Evolutionary conservation across 805 yeast genomes (phyloP).

Genomic region (Metschnikowia dekortorum): DNA sequence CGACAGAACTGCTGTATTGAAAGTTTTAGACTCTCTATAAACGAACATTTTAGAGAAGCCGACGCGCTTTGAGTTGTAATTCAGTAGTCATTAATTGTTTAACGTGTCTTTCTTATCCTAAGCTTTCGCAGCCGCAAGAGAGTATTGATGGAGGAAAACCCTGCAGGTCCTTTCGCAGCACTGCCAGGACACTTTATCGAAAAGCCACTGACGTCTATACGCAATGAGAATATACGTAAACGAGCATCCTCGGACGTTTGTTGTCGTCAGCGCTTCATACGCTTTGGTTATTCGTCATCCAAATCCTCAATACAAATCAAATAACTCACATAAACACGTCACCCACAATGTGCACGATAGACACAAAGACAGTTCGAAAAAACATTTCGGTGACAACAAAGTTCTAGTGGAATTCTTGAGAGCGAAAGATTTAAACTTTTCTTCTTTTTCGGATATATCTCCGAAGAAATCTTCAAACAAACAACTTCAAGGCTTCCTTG

Average conservation of each 20-base stretch:
- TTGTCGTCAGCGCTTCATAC: conserved; percentile 54
- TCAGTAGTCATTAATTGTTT: not conserved
- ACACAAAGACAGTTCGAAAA: conserved; percentile 12
- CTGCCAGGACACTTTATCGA: not conserved
- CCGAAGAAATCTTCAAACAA: conserved; percentile 23
- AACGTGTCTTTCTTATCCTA: not conserved
- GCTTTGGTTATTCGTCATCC: conserved; percentile 59
- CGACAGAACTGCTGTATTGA: not conserved
- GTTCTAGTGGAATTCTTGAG: conserved; percentile 52
- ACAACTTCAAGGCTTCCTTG: conserved; percentile 53
- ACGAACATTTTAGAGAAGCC: not conserved
- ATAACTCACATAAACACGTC: conserved; percentile 15
- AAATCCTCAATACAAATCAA: conserved; percentile 23
- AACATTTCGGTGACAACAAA: conserved; percentile 24
- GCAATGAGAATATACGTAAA: conserved; percentile 61
- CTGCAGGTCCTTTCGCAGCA: conserved; percentile 4
- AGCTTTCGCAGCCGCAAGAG: not conserved
- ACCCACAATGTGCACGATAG: conserved; percentile 21
- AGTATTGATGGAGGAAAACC: not conserved
- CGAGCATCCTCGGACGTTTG: conserved; percentile 63
- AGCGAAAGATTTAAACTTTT: conserved; percentile 33
- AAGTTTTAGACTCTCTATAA: not conserved
- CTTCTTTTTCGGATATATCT: conserved; percentile 42
- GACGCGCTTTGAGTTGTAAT: not conserved
- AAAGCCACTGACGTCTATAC: not conserved